These are phyloP conservation scores for Sporothrix luriei DNA, from an alignment of 2,329 filamentous ascomycete species.

Conservation along the genomic window DNA sequence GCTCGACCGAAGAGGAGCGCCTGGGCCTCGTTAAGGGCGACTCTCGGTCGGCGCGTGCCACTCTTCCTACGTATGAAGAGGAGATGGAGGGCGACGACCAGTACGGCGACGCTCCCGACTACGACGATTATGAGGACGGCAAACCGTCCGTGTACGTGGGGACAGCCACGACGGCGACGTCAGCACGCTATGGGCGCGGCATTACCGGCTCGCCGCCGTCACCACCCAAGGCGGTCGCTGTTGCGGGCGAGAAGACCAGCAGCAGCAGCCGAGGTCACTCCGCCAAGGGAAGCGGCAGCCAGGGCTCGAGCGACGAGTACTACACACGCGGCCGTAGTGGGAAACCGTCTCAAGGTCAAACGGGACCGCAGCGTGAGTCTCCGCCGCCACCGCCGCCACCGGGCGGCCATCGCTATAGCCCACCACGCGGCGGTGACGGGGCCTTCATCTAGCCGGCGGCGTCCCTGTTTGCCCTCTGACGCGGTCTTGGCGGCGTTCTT, in stretches of 20 bases:
- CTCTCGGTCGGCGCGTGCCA: conserved; percentile 44
- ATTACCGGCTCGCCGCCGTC: conserved; percentile 47
- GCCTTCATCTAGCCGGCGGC: conserved; percentile 37
- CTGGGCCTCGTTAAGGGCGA: conserved; percentile 82
- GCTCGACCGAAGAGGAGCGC: conserved; percentile 77
- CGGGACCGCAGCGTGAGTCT: conserved; percentile 3
- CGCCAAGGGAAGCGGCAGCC: neutral
- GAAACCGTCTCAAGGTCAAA: neutral
- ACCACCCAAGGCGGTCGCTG: neutral
- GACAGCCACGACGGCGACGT: conserved; percentile 37
- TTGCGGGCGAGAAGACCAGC: neutral
- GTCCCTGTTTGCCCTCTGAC: neutral
- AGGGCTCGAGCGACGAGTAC: neutral
- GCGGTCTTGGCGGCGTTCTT: neutral
- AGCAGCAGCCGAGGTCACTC: neutral
- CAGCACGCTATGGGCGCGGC: conserved; percentile 47
- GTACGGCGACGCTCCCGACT: conserved; percentile 2
- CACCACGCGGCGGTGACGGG: conserved; percentile 36
- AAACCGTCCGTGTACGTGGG: conserved; percentile 37
- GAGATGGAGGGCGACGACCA: conserved; percentile 42
- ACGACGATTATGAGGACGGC: conserved; percentile 11
- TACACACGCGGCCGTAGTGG: neutral
- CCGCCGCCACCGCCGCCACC: conserved; percentile 34
- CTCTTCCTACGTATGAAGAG: conserved; percentile 44
- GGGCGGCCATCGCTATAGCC: conserved; percentile 32